These are phyloP conservation scores for Triglochin maritima DNA, from an alignment of 106 monocot species.

Conservation along the genomic window DNA sequence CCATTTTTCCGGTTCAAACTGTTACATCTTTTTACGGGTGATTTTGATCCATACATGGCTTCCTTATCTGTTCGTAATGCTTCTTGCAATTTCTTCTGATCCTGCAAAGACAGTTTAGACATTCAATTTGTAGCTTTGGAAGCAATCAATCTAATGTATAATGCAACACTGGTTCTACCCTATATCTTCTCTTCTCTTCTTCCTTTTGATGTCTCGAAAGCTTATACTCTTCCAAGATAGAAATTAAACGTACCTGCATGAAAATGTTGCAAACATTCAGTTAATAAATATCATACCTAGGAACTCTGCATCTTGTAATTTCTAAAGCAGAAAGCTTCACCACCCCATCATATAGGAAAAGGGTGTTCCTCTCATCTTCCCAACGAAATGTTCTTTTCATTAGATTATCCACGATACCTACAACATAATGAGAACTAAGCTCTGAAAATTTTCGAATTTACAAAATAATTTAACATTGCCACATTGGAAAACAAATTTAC, in stretches of 20 bases:
- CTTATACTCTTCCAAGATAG: slow-evolving; percentile 83
- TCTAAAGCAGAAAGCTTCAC: background rate
- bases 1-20: slow-evolving; percentile 56
- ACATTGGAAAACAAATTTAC: slow-evolving; percentile 20
- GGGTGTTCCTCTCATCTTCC: slow-evolving; percentile 63
- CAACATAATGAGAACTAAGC: background rate
- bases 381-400: slow-evolving; percentile 66
- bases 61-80: slow-evolving; percentile 62
- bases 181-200: slow-evolving; percentile 58
- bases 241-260: slow-evolving; percentile 58
- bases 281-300: background rate
- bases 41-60: slow-evolving; percentile 44
- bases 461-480: too few species aligned
- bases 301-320: background rate
- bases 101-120: slow-evolving; percentile 23
- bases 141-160: background rate
- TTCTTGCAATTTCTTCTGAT: slow-evolving; percentile 71
- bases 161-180: slow-evolving; percentile 25
- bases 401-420: slow-evolving; percentile 79
- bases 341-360: slow-evolving; percentile 90
- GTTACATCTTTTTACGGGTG: slow-evolving; percentile 40
- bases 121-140: background rate
- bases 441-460: too few species aligned
- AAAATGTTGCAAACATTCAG: too few species aligned
- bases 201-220: slow-evolving; percentile 66